Evolutionary conservation across 768 basidiomycete species (phyloP).

Genomic region (Amanita pallidorosea): DNA sequence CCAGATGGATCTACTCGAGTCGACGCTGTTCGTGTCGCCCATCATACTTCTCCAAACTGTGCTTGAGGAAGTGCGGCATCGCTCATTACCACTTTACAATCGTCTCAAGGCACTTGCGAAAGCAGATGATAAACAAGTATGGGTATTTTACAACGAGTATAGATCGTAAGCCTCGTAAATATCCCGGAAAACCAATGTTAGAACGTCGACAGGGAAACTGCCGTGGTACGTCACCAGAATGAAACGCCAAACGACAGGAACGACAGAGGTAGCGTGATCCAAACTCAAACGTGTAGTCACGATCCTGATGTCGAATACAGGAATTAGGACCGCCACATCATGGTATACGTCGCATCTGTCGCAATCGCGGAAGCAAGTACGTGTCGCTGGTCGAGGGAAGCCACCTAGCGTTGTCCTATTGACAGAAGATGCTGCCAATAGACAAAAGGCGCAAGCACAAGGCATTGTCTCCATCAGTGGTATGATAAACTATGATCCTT

Average conservation of each 20-base stretch:
- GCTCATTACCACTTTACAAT: slow-evolving; percentile 87
- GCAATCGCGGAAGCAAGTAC: slow-evolving; percentile 37
- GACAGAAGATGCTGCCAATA: slow-evolving; percentile 84
- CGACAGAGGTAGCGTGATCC: slow-evolving; percentile 64
- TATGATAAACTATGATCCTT: slow-evolving; percentile 15
- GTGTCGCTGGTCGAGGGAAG: slow-evolving; percentile 32
- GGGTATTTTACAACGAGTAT: slow-evolving; percentile 84
- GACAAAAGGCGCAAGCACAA: slow-evolving; percentile 59
- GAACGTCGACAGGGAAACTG: slow-evolving; percentile 52
- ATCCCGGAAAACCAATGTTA: neutral
- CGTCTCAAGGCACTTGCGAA: slow-evolving; percentile 78
- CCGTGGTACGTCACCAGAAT: slow-evolving; percentile 61
- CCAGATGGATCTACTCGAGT: slow-evolving; percentile 93
- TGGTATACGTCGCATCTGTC: slow-evolving; percentile 81
- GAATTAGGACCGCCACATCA: slow-evolving; percentile 75
- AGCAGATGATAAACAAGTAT: slow-evolving; percentile 77
- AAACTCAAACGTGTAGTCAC: neutral
- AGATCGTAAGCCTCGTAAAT: slow-evolving; percentile 44
- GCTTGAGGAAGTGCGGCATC: slow-evolving; percentile 91
- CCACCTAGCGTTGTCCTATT: slow-evolving; percentile 66
- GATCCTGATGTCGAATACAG: slow-evolving; percentile 24
- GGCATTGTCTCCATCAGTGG: slow-evolving; percentile 57
- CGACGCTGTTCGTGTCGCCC: slow-evolving; percentile 59
- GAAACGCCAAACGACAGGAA: slow-evolving; percentile 92
- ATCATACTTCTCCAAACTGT: slow-evolving; percentile 93